Base-by-base conservation (phyloP, 257 asterid genomes). In the Dorcoceras hygrometricum region DNA sequence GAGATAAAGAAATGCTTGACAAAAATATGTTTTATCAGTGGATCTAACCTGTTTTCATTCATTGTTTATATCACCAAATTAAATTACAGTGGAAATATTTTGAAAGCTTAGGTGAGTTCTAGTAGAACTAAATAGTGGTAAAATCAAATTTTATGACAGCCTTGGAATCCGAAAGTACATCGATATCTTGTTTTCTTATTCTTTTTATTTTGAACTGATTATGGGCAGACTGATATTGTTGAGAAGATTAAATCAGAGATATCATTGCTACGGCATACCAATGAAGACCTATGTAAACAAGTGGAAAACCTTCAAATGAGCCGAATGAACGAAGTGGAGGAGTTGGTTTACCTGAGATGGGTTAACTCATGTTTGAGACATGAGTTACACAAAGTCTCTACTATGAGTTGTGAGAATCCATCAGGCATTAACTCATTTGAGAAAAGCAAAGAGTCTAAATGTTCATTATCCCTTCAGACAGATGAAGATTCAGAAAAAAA, bases 231-330 rank as follows among this genome's bases (percentile, higher is more conserved):
- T 67, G 88, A 89, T 23, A 63, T 51, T 34, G 76, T 92, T 31
- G 91, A 86, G 80, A 78, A 82, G 73, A 82, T 86, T 48, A 83
- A 80, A 86, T 93, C 87, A 55, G 97, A 92, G 80, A 96, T 89
- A n/a, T 86, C 87, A 48, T 65, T 73, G 80, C 82, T 89, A 9
- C 84, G 83, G 79, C 79, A 84, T 65, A 84, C 90, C n/a, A 92
- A 92, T 63, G 86, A 82, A 67, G 95, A 84, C 71, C 88, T 92
- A 14, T 77, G 90, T 80, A 92, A 92, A 71, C 98, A 92, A 87
- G 97, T 92, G 64, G 98, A 92, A 75, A 91, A 91, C 57, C 97
- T 89, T 74, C 98, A 92, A 69, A 72, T 89, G 83, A 89, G 84
- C 78, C 55, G 97, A 34, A 76, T 92, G 85, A 92, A 88, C 71